Conservation (phyloP, 768 basidiomycete species). For the Amanita pseudoporphyria region DNA sequence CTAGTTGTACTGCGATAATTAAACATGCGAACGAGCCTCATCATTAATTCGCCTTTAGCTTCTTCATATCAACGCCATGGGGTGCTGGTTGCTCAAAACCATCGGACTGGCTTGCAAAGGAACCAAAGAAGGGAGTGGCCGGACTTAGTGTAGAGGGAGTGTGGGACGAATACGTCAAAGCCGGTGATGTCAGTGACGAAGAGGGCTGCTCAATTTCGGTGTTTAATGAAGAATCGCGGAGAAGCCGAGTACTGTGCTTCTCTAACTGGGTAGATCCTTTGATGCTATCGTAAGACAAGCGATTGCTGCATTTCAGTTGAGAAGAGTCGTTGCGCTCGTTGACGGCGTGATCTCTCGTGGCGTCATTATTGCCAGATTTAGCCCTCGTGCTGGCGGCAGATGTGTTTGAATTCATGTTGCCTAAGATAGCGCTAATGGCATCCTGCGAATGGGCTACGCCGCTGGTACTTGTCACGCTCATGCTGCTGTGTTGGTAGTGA, state of each 20-base stretch:
- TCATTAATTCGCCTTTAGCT: background rate
- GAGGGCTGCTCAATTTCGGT: conserved; percentile 28
- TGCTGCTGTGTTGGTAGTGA: conserved; percentile 39
- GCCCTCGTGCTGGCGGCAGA: conserved; percentile 2
- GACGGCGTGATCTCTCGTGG: conserved; percentile 1
- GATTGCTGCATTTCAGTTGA: conserved; percentile 1
- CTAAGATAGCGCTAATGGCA: conserved; percentile 2
- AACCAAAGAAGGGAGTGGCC: conserved; percentile 61
- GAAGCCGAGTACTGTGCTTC: conserved; percentile 1
- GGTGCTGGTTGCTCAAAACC: conserved; percentile 15
- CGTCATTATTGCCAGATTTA: conserved; percentile 7
- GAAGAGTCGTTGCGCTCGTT: conserved; percentile 1
- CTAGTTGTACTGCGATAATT: background rate
- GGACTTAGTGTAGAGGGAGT: conserved; percentile 61
- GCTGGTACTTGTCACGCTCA: conserved; percentile 27
- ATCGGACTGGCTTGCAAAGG: conserved; percentile 32
- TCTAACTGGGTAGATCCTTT: conserved; percentile 4
- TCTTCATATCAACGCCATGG: conserved; percentile 1
- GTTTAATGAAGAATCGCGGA: conserved; percentile 8
- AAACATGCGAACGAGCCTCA: background rate
- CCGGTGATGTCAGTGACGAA: conserved; percentile 53
- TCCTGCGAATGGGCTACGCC: conserved; percentile 6
- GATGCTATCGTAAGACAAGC: conserved; percentile 2
- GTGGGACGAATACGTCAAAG: conserved; percentile 58
- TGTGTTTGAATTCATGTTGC: background rate